Evolutionary conservation across 129 eudicot genomes (phyloP), one percentile per base, ranked within the genome.

Genomic region (Saussurea involucrata): DNA sequence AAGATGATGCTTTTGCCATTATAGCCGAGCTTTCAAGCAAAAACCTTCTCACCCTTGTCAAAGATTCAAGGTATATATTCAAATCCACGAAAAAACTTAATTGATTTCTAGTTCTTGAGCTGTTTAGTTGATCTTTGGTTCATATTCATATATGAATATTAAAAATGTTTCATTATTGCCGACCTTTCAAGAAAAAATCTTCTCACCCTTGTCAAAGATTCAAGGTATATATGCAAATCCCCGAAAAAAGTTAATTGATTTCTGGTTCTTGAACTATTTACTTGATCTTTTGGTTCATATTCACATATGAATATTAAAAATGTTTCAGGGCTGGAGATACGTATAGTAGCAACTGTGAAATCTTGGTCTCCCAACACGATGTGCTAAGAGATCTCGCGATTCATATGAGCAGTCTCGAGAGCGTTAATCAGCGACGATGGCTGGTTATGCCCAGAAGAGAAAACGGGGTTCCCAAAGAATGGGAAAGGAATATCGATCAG

Each of bases 111-210:
- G 24, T 33, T 72, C 13, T 29, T 78, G 7, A 64, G 3, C 4
- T 6, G 24, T 33, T 10, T 20, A 10, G 17, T 67, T 4, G 22
- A 57, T 55, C 36, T 80, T 18, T 69, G 2, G 22, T 49, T 49
- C 60, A 49, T 53, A 53, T 53, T 53, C 61, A 53, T 6, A 53
- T 53, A 6, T 53, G 61, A 53, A 65, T 32, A 40, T 67, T 80
- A n/a, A n/a, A n/a, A n/a, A n/a, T n/a, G n/a, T n/a, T n/a, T n/a
- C 8, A 85, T 94, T 66, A 81, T 94, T 65, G 89, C 84, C 5
- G 92, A 91, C 88, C 97, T 94, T 69, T 89, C 98, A 66, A 85
- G 85, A 81, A 94, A 94, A 71, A 91, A 91, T 86, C 96, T 94
- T 55, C 79, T 94, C 69, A 86, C 88, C 61, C 85, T 94, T 9